Conservation (phyloP, 1,284 basidiomycete species). For the Coniferiporia sulphurascens region DNA sequence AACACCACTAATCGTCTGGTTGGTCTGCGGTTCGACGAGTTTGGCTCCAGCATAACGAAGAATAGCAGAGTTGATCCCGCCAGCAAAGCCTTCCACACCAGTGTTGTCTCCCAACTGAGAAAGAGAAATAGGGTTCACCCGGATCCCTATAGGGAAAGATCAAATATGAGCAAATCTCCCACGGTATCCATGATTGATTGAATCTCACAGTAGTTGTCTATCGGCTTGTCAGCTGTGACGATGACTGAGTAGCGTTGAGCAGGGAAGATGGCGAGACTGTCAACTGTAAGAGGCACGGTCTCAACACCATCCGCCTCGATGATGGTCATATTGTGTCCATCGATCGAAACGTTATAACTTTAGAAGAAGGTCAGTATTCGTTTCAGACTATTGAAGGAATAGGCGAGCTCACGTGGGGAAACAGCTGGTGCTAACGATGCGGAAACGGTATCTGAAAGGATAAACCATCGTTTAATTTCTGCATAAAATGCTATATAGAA, state of each 20-base stretch:
- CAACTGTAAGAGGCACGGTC: slow-evolving; percentile 28
- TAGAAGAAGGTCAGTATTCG: slow-evolving; percentile 7
- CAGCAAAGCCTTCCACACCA: slow-evolving; percentile 21
- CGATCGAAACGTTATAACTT: slow-evolving; percentile 19
- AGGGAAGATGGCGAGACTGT: slow-evolving; percentile 28
- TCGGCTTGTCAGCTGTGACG: slow-evolving; percentile 31
- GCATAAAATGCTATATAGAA: background rate
- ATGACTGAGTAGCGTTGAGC: slow-evolving; percentile 38
- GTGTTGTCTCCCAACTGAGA: background rate
- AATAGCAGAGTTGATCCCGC: slow-evolving; percentile 28
- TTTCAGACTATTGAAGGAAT: background rate
- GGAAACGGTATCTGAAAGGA: slow-evolving; percentile 29
- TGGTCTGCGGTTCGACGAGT: slow-evolving; percentile 27
- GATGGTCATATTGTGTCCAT: slow-evolving; percentile 24
- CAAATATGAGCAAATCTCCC: background rate
- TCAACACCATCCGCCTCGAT: slow-evolving; percentile 40
- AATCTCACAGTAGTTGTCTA: slow-evolving; percentile 29
- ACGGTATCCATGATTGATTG: background rate
- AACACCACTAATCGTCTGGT: slow-evolving; percentile 16
- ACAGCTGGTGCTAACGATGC: slow-evolving; percentile 38
- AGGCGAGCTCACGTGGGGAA: slow-evolving; percentile 29
- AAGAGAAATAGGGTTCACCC: slow-evolving; percentile 22
- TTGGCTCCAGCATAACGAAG: slow-evolving; percentile 34
- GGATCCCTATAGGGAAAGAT: slow-evolving; percentile 28
- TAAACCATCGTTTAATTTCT: background rate